Base-by-base conservation (phyloP, 345 rosid genomes). In the Citrus mangshanensis region DNA sequence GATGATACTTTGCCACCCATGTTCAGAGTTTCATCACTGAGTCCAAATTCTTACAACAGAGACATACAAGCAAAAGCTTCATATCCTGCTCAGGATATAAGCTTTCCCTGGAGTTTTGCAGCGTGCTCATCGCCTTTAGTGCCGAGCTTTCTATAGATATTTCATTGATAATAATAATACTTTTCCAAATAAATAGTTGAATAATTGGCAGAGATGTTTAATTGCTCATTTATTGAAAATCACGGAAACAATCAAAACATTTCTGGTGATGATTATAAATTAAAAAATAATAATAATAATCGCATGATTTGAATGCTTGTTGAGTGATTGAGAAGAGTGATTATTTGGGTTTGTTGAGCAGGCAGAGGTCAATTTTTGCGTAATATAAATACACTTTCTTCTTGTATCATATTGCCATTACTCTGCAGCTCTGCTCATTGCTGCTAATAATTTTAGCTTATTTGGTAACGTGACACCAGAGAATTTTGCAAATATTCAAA, bases 121-220 rank as follows among this genome's bases (percentile, higher is more conserved):
- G 46, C 81, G 25, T 86, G 86, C 58, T 59, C 85, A 5, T 78
- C 84, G 0, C 84, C 85, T 75, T 61, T 78, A 32, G 74, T 75
- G 30, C 84, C 89, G 22, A 77, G 80, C 78, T 83, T 83, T 63
- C 46, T 86, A 38, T 85, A 65, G 60, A 27, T 54, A 64, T 40
- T 42, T 59, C 1, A 21, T 32, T 81, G 16, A 81, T 24, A 42
- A 75, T 7, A 63, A 9, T 13, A 40, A 42, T 28, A 37, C 28
- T 24, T 66, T 14, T 55, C 35, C 22, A 66, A 67, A 64, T 46
- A 49, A 40, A 46, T 21, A 28, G 9, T n/a, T 30, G 8, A 21
- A 19, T 40, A 28, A 1, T 30, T 51, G 72, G 34, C 40, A 6
- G 71, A 65, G 38, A 35, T 38, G 56, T 37, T 55, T 67, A 35